phyloP scores from a whole-genome alignment of 2,329 filamentous ascomycete genomes.

The Colletotrichum sp. region DNA sequence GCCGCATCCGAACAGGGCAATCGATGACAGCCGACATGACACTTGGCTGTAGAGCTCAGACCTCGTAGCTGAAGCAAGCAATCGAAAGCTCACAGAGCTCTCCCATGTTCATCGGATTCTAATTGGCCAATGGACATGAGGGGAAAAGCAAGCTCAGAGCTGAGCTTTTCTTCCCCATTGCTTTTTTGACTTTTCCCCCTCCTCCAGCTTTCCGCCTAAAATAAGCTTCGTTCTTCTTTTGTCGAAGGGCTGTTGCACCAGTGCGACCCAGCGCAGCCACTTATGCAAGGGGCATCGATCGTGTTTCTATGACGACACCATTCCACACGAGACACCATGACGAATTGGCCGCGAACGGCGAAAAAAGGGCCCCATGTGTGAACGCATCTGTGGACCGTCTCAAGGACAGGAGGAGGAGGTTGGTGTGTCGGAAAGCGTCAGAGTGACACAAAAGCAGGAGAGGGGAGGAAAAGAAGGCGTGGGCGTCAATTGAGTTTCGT shows the following conservation, averaged over 20 bases:
- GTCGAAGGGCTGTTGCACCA: neutral
- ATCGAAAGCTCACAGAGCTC: neutral
- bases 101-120: neutral
- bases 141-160: neutral
- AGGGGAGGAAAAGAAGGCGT: neutral
- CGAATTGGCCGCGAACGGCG: constrained; percentile 8
- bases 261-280: constrained; percentile 13
- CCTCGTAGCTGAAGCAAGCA: neutral
- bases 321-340: constrained; percentile 20
- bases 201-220: neutral
- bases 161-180: neutral
- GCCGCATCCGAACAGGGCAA: neutral
- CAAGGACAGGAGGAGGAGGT: neutral
- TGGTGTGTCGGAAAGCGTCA: neutral
- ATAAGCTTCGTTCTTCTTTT: neutral
- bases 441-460: neutral
- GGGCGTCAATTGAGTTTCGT: constrained; percentile 4
- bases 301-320: constrained; percentile 23
- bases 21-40: neutral
- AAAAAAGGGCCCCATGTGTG: neutral
- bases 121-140: constrained; percentile 8
- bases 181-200: neutral
- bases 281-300: constrained; percentile 20
- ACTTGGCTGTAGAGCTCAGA: neutral
- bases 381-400: constrained; percentile 5